Evolutionary conservation across 139 green algal species (phyloP).

Genomic region (Pleodorina starrii): DNA sequence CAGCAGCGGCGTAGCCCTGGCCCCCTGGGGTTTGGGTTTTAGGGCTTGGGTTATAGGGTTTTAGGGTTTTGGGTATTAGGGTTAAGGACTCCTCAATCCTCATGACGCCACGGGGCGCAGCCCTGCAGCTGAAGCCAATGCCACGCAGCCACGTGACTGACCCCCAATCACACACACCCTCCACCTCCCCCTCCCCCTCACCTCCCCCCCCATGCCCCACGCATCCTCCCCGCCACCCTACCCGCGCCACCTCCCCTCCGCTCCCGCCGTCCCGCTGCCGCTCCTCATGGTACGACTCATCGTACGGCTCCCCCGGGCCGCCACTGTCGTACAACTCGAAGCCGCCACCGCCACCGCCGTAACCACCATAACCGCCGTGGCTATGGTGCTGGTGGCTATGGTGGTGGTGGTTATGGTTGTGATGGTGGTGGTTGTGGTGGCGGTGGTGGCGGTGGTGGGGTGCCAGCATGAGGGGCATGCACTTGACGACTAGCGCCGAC

Average conservation of each 20-base stretch:
- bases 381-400: not conserved
- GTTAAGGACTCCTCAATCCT: too few relatives aligned
- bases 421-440: not conserved
- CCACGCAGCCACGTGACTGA: too few relatives aligned
- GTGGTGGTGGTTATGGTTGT: not conserved
- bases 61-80: too few relatives aligned
- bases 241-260: not conserved
- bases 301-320: not conserved
- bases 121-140: too few relatives aligned
- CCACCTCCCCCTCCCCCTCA: too few relatives aligned
- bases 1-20: not conserved
- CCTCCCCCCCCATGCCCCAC: too few relatives aligned
- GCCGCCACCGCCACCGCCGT: too few relatives aligned
- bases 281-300: not conserved
- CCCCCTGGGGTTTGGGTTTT: too few relatives aligned
- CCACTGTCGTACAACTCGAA: not conserved
- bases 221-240: too few relatives aligned
- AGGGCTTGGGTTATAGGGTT: too few relatives aligned
- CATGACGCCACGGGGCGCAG: too few relatives aligned
- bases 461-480: slow-evolving; percentile 45
- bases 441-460: slow-evolving; percentile 15
- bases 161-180: too few relatives aligned
- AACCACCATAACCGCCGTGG: not conserved
- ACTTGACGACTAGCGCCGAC: slow-evolving; percentile 45
- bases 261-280: not conserved